Conservation (phyloP, 352 stramenopile species). For the Peronospora tabacina region DNA sequence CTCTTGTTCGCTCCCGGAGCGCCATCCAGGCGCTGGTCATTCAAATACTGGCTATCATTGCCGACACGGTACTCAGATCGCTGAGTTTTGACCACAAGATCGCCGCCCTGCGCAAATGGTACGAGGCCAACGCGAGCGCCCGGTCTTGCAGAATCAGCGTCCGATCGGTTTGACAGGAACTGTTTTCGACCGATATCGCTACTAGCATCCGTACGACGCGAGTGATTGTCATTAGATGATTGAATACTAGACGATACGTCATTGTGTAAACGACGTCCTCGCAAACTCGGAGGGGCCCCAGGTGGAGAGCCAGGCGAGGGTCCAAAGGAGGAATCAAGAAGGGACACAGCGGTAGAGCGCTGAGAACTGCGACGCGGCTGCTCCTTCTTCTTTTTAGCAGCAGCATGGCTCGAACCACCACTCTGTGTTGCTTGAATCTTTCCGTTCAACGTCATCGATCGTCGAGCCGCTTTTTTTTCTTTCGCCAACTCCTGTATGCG, state of each 20-base stretch:
- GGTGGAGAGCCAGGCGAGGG: constrained; percentile 20
- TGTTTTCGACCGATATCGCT: constrained; percentile 17
- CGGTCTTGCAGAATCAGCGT: constrained; percentile 16
- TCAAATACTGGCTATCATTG: constrained; percentile 12
- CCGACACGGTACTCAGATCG: constrained; percentile 8
- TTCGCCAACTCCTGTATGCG: constrained; percentile 22
- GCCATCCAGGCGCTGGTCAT: constrained; percentile 5
- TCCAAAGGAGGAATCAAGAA: constrained; percentile 5
- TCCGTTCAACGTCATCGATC: constrained; percentile 17
- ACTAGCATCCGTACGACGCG: constrained; percentile 10
- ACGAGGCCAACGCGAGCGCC: constrained; percentile 18
- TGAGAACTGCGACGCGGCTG: constrained; percentile 10
- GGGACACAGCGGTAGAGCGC: constrained; percentile 3
- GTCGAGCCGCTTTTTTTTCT: constrained; percentile 24
- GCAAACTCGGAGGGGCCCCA: constrained; percentile 22
- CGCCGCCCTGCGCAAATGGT: constrained; percentile 17
- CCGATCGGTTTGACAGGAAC: constrained; percentile 21
- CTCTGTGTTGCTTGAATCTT: constrained; percentile 8
- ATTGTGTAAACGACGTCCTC: constrained; percentile 12
- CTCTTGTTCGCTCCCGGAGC: constrained; percentile 9
- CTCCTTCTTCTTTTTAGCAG: constrained; percentile 6
- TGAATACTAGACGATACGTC: constrained; percentile 14
- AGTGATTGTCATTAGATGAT: constrained; percentile 12
- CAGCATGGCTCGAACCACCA: constrained; percentile 6
- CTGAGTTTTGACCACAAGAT: constrained; percentile 25